These are phyloP conservation scores for Magnolia officinalis DNA, from an alignment of 164 flowering plant genomes.

Conservation along the genomic window DNA sequence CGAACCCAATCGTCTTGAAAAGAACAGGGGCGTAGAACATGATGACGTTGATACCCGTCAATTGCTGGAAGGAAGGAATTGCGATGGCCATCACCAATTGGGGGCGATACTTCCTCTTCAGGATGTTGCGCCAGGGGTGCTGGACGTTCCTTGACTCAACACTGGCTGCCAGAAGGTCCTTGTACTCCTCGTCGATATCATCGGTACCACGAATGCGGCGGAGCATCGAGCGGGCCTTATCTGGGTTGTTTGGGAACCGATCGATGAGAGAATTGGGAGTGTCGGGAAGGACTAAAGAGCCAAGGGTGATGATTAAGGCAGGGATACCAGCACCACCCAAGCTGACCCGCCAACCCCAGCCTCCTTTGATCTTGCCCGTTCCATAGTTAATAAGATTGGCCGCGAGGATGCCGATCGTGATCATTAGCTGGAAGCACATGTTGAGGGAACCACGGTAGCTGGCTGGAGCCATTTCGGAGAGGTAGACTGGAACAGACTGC, in stretches of 20 bases:
- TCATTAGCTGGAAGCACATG: conserved; percentile 28
- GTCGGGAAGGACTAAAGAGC: conserved; percentile 32
- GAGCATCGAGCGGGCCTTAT: conserved; percentile 20
- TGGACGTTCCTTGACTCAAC: conserved; percentile 52
- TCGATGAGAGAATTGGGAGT: conserved; percentile 36
- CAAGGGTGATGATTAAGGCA: conserved; percentile 27
- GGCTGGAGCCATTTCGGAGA: conserved; percentile 43
- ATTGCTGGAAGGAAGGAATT: conserved; percentile 30
- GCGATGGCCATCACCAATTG: conserved; percentile 32
- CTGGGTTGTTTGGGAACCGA: conserved; percentile 7
- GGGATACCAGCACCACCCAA: conserved; percentile 31
- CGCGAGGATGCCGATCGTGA: conserved; percentile 26
- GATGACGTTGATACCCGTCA: conserved; percentile 32
- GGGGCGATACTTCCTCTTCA: conserved; percentile 57
- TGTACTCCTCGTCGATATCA: conserved; percentile 23
- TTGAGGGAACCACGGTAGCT: conserved; percentile 29
- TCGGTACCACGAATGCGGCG: conserved; percentile 24
- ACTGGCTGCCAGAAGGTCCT: conserved; percentile 52
- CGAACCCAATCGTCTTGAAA: conserved; percentile 27
- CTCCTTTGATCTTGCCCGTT: conserved; percentile 28
- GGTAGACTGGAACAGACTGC: conserved; percentile 36
- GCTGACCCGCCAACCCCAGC: conserved; percentile 40
- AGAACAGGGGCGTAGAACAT: conserved; percentile 34
- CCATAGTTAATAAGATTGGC: conserved; percentile 30
- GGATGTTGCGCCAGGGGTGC: conserved; percentile 64